phyloP scores from a whole-genome alignment of 495 filamentous ascomycete species.

The Talaromyces proteolyticus region DNA sequence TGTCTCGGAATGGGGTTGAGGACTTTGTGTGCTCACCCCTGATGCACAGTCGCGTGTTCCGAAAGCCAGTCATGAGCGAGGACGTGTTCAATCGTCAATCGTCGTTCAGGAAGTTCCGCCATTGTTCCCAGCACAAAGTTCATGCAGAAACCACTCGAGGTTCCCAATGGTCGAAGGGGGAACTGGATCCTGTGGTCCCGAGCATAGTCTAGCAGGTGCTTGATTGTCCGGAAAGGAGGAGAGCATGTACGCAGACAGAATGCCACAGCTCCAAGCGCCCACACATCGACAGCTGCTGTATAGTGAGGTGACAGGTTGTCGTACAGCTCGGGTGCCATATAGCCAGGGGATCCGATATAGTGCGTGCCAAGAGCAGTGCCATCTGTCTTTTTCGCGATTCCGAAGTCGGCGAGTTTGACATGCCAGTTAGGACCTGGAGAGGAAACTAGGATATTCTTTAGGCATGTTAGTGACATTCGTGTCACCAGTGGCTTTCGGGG shows the following conservation, averaged over 20 bases:
- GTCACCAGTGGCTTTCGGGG: not conserved
- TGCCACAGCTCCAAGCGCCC: conserved; percentile 12
- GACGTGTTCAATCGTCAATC: not conserved
- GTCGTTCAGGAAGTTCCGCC: not conserved
- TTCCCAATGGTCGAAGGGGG: not conserved
- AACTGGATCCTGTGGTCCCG: not conserved
- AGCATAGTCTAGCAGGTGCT: not conserved
- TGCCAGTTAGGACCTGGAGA: conserved; percentile 19
- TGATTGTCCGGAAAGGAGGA: not conserved
- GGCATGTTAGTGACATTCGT: not conserved
- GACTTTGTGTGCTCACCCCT: too few species aligned
- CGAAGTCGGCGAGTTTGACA: conserved; percentile 29
- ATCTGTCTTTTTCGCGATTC: conserved; percentile 18
- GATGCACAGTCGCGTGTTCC: not conserved
- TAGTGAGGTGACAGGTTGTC: conserved; percentile 1
- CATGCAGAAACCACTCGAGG: not conserved
- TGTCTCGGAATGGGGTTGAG: not conserved
- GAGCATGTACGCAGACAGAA: conserved; percentile 8
- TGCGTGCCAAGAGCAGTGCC: conserved; percentile 2
- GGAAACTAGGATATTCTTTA: conserved; percentile 13
- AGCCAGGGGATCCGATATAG: conserved; percentile 10
- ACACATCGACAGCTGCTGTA: conserved; percentile 12
- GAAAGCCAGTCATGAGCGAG: not conserved
- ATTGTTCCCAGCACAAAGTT: not conserved
- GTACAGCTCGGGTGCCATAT: conserved; percentile 13